Conservation (phyloP, 2,329 filamentous ascomycete species). For the Apiospora aurea region DNA sequence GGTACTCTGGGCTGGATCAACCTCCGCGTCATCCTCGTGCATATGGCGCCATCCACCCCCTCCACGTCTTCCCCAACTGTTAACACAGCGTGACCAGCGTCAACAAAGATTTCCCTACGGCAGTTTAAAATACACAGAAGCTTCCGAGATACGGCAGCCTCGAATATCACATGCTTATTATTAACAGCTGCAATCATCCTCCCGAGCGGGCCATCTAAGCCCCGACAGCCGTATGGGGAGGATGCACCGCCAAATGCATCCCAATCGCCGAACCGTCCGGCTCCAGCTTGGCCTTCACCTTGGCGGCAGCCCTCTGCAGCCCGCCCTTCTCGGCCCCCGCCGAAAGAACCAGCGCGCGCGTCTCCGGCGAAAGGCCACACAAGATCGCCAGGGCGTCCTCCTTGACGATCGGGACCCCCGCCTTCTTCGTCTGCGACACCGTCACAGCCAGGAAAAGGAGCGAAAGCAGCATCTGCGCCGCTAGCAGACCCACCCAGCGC, state of each 20-base stretch:
- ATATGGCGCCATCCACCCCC: conserved; percentile 15
- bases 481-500: not conserved
- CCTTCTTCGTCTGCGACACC: not conserved
- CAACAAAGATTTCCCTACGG: too few relatives aligned
- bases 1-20: not conserved
- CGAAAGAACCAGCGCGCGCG: not conserved
- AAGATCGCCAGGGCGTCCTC: not conserved
- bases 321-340: not conserved
- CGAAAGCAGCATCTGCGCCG: not conserved
- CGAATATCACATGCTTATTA: too few relatives aligned
- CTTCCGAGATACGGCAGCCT: too few relatives aligned
- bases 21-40: conserved; percentile 5
- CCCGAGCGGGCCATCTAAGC: not conserved
- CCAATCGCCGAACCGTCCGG: not conserved
- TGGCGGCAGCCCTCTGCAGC: not conserved
- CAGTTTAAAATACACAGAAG: not conserved
- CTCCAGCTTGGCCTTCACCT: not conserved
- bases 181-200: not conserved
- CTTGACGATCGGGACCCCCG: not conserved
- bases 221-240: not conserved
- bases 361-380: not conserved
- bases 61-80: not conserved
- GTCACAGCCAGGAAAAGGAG: not conserved
- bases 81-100: not conserved
- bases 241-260: not conserved